Evolutionary conservation across 306 rosid species (phyloP).

Genomic region (Vigna hirtella): DNA sequence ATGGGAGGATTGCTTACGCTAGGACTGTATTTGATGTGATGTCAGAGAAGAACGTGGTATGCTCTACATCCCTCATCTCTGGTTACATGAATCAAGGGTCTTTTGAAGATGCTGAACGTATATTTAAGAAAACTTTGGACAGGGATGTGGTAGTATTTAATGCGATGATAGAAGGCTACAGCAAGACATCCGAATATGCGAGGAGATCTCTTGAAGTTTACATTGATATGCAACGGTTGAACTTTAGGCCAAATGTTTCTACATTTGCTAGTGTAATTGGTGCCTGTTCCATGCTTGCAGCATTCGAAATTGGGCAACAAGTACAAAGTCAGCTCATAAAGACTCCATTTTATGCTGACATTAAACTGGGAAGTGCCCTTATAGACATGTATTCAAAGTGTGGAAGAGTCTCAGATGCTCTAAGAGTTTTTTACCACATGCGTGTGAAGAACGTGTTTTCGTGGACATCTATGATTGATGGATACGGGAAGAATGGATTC

Average conservation of each 20-base stretch:
- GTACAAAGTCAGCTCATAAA: slow-evolving; percentile 81
- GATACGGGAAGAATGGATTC: slow-evolving; percentile 87
- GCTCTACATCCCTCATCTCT: slow-evolving; percentile 83
- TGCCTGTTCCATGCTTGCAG: slow-evolving; percentile 76
- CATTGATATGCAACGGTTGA: slow-evolving; percentile 71
- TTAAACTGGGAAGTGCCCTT: slow-evolving; percentile 85
- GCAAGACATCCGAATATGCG: slow-evolving; percentile 69
- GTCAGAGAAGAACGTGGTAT: slow-evolving; percentile 69
- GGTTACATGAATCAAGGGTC: slow-evolving; percentile 85
- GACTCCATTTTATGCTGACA: slow-evolving; percentile 56
- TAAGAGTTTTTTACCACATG: slow-evolving; percentile 75
- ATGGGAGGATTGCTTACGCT: slow-evolving; percentile 62
- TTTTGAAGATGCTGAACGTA: slow-evolving; percentile 68
- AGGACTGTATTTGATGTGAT: slow-evolving; percentile 77
- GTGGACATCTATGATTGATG: slow-evolving; percentile 97
- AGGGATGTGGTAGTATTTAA: slow-evolving; percentile 86
- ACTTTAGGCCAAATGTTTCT: slow-evolving; percentile 77
- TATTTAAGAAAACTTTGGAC: slow-evolving; percentile 63
- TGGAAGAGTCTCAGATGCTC: slow-evolving; percentile 72
- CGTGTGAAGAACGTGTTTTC: slow-evolving; percentile 76
- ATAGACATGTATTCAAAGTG: slow-evolving; percentile 89
- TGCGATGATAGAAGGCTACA: slow-evolving; percentile 96
- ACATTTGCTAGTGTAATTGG: slow-evolving; percentile 91
- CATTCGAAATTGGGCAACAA: slow-evolving; percentile 77
- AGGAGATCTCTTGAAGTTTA: slow-evolving; percentile 72